Conservation (phyloP, 139 green algal genomes). For the Chlamydomonas schloesseri region DNA sequence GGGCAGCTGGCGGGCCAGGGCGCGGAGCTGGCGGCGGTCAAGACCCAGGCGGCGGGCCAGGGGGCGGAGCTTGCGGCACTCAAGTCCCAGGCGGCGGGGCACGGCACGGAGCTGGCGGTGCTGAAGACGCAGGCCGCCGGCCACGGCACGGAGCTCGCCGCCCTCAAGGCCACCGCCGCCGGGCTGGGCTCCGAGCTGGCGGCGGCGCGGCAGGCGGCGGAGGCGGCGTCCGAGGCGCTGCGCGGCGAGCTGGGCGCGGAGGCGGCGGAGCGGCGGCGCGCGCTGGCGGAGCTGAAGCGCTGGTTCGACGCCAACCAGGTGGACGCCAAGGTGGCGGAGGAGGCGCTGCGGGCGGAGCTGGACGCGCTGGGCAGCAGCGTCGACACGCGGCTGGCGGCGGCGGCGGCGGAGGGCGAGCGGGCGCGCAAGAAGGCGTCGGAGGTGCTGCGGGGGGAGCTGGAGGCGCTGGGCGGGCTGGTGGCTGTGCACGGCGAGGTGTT, state of each 20-base stretch:
- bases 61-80: neutral
- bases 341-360: conserved; percentile 36
- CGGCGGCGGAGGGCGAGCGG: conserved; percentile 38
- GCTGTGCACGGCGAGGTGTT: conserved; percentile 45
- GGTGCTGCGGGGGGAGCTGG: conserved; percentile 10
- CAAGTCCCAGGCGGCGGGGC: neutral
- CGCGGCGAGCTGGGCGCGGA: conserved; percentile 1
- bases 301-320: conserved; percentile 54
- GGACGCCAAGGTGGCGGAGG: conserved; percentile 49
- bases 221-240: neutral
- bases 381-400: conserved; percentile 1
- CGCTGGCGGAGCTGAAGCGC: conserved; percentile 21
- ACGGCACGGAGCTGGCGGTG: neutral
- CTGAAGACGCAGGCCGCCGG: neutral
- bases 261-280: neutral
- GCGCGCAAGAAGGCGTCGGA: neutral
- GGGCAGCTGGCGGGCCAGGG: neutral
- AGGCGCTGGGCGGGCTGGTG: conserved; percentile 40
- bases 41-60: neutral
- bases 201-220: conserved; percentile 15
- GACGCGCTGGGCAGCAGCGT: neutral
- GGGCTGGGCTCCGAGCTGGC: neutral
- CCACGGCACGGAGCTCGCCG: neutral
- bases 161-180: neutral
- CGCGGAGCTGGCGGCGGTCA: neutral